These are phyloP conservation scores for Vitis rotundifolia DNA, from an alignment of 164 flowering plant genomes.

Conservation along the genomic window DNA sequence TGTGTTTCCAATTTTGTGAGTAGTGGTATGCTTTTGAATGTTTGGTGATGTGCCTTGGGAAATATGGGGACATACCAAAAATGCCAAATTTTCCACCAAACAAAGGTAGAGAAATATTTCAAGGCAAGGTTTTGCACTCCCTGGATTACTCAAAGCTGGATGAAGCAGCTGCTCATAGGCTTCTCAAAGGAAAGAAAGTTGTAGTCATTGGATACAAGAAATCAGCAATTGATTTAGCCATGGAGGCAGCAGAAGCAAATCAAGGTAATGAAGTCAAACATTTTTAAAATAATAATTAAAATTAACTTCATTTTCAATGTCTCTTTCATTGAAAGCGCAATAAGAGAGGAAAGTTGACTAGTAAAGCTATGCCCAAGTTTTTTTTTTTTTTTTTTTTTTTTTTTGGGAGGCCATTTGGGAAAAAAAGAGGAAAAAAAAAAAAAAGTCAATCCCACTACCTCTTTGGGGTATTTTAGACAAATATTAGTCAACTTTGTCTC, in stretches of 20 bases:
- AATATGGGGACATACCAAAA: slow-evolving; percentile 61
- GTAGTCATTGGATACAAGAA: slow-evolving; percentile 71
- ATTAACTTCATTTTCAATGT: no score
- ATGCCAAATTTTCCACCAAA: slow-evolving; percentile 43
- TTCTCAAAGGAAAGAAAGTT: slow-evolving; percentile 60
- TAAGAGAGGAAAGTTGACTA: no score
- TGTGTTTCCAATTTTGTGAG: not conserved
- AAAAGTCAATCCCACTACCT: no score
- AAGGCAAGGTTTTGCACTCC: slow-evolving; percentile 63
- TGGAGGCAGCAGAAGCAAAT: slow-evolving; percentile 51
- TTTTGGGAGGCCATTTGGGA: no score
- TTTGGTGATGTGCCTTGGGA: slow-evolving; percentile 62
- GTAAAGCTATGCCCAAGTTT: no score
- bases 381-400: no score
- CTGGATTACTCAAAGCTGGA: slow-evolving; percentile 62
- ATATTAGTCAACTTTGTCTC: no score
- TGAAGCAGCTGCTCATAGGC: slow-evolving; percentile 34
- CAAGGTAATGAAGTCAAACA: slow-evolving; percentile 33
- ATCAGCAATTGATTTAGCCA: slow-evolving; percentile 70
- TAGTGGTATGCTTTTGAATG: slow-evolving; percentile 60
- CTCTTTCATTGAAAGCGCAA: no score
- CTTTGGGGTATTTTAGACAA: no score
- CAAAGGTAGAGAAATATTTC: slow-evolving; percentile 56
- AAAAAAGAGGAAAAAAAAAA: no score
- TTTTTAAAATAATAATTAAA: no score